Evolutionary conservation across 2,329 filamentous ascomycete genomes (phyloP), one percentile per base, ranked within the genome.

Genomic region (Epichloe coenophiala): DNA sequence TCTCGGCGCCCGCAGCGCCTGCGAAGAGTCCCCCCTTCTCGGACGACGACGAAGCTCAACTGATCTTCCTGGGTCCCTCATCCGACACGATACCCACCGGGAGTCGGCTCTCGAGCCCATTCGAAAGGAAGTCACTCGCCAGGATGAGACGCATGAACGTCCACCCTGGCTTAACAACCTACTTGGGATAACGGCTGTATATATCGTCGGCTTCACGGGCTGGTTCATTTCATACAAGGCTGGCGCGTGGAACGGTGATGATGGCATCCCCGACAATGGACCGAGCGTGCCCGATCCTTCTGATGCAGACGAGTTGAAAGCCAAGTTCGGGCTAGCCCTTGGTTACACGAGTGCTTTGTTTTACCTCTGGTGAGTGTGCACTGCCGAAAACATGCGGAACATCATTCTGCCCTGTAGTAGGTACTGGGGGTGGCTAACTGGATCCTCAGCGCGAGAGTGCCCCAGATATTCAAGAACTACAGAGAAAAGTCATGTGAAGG

Each of bases 381-480:
- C 2, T 7, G 27, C 9, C 11, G 2, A n/a, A 2, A 8, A 36
- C 9, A 19, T n/a, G 45, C 1, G 9, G 19, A 17, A 19, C n/a
- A 36, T 36, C 3, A n/a, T n/a, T n/a, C 8, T 37, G 27, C 6
- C 17, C 11, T 5, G 31, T 2, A 19, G 7, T 45, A n/a, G n/a
- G 2, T 5, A n/a, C 8, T 4, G 5, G 44, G 9, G 3, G 5
- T 27, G 37, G 41, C 51, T 53, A 17, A 53, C 27, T 5, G 33
- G 6, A 13, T n/a, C 8, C 21, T 3, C 55, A 86, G 84, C 49
- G 93, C 93, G 31, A 82, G 93, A 51, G 82, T 98, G 50, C 93
- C 93, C 3, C 93, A 98, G 65, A 97, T 98, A 55, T 74, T 93
- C 61, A 96, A 97, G 71, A 98, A 98, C 64, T 85, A 90, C 68